Percentiles rank a stretch among this genome's conserved stretches.
phyloP scores from a whole-genome alignment of 2,329 filamentous ascomycete genomes.

The Pseudogymnoascus sp. region DNA sequence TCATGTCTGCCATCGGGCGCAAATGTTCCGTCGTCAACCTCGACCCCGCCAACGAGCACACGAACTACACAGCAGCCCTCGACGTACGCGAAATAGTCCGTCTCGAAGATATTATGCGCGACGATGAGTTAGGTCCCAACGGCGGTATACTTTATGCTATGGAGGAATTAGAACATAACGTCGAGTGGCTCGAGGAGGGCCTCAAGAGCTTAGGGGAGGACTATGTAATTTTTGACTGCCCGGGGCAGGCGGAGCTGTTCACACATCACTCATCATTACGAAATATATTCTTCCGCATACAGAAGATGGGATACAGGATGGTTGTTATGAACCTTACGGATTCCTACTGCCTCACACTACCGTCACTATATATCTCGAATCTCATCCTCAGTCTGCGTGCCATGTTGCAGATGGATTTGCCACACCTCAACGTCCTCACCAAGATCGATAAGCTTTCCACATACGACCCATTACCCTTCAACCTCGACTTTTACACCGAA shows the following conservation, averaged over 20 bases:
- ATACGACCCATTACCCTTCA: conserved; percentile 84
- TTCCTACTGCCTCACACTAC: conserved; percentile 84
- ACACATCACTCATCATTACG: conserved; percentile 88
- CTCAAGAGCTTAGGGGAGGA: conserved; percentile 76
- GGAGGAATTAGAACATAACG: conserved; percentile 88
- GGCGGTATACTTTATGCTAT: conserved; percentile 88
- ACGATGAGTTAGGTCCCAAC: conserved; percentile 84
- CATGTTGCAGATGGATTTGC: conserved; percentile 97
- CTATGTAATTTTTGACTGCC: conserved; percentile 92
- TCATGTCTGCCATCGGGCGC: conserved; percentile 88
- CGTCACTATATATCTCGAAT: conserved; percentile 90
- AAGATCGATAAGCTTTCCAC: conserved; percentile 92
- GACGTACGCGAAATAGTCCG: conserved; percentile 86
- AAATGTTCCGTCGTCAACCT: conserved; percentile 94
- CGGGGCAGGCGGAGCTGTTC: conserved; percentile 93
- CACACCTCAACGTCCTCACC: conserved; percentile 89
- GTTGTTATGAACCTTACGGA: conserved; percentile 91
- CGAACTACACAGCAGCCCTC: conserved; percentile 78
- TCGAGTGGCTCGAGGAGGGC: conserved; percentile 81
- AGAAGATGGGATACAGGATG: conserved; percentile 89
- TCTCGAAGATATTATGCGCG: conserved; percentile 88
- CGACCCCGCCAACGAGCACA: conserved; percentile 91
- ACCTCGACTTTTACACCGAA: conserved; percentile 94
- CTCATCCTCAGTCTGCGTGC: conserved; percentile 85
- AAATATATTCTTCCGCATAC: conserved; percentile 82